Evolutionary conservation across 179 eudicot species (phyloP), one percentile per base, ranked within the genome.

Genomic region (Silene noctiflora): DNA sequence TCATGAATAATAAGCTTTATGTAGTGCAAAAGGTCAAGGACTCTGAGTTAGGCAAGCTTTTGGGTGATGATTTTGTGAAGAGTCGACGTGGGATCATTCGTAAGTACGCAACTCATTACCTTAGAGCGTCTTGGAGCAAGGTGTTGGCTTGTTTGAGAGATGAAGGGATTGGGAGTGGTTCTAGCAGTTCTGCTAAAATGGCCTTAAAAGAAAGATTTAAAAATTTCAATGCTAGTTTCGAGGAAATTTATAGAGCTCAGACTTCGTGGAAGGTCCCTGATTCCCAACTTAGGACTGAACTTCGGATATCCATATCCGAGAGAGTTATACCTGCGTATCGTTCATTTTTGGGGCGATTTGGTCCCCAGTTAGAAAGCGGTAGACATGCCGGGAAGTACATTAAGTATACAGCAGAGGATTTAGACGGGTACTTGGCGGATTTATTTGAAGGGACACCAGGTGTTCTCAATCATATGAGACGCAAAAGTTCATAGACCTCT

Each of bases 201-300:
- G 90, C 89, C 60, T 64, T 96, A 56, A 96, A 96, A 83, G 99
- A 93, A 66, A 89, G 94, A 81, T 93, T 96, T 68, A 91, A 96
- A 85, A 91, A 78, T 78, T 96, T 96, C 67, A 96, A 96, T 85
- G 86, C 90, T 24, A 72, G 87, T 84, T 96, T 93, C 61, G 99
- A 96, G 85, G 99, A 96, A 13, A 88, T 96, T 56, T 93, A 96
- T 79, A 87, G 96, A 82, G 73, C 81, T 61, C 99, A 96, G 77
- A 90, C 98, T 48, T 86, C 88, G 35, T 96, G 99, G 99, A 91
- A 88, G 78, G 98, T 96, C 67, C 93, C 99, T 3, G 98, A 96
- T 84, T 83, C 90, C 55, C 98, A 96, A 80, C 98, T 96, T 62
- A 89, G 99, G 66, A 87, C 87, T 6, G 99, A 96, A 80, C 99